Percentiles rank a stretch among this genome's conserved stretches.
Conservation (phyloP, 768 basidiomycete species). For the Leccinum subgranulosum region DNA sequence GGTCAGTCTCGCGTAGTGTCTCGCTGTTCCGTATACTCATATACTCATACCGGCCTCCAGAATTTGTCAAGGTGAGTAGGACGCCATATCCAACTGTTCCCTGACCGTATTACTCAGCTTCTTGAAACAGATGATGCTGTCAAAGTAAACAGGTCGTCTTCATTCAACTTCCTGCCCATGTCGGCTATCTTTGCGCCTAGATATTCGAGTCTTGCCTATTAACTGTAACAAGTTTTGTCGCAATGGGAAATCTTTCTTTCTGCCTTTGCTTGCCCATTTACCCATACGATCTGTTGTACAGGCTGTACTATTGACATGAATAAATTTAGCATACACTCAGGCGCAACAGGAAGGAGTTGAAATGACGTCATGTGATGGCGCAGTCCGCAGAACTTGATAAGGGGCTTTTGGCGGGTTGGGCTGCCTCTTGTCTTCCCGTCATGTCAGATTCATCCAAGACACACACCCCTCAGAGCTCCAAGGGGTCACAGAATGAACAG, state of each 20-base stretch:
- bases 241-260: neutral
- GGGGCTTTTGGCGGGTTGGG: neutral
- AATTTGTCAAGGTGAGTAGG: slow-evolving; percentile 67
- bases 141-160: slow-evolving; percentile 44
- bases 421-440: neutral
- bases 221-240: neutral
- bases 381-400: slow-evolving; percentile 4
- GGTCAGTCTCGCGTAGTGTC: slow-evolving; percentile 40
- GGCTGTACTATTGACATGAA: slow-evolving; percentile 2
- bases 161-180: slow-evolving; percentile 10
- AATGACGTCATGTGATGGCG: slow-evolving; percentile 18
- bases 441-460: slow-evolving; percentile 18
- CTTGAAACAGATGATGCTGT: slow-evolving; percentile 63
- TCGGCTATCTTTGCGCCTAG: slow-evolving; percentile 7
- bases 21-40: neutral
- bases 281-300: neutral
- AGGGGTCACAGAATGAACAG: slow-evolving; percentile 30
- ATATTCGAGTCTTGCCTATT: slow-evolving; percentile 3
- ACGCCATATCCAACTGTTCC: neutral
- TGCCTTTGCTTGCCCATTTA: slow-evolving; percentile 11
- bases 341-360: neutral
- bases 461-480: neutral
- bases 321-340: neutral
- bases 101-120: slow-evolving; percentile 8
- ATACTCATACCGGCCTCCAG: slow-evolving; percentile 32